Percentiles rank a stretch among this genome's conserved stretches.
These are phyloP conservation scores for Gymnopus androsaceus DNA, from an alignment of 1,284 basidiomycete genomes.

Conservation along the genomic window DNA sequence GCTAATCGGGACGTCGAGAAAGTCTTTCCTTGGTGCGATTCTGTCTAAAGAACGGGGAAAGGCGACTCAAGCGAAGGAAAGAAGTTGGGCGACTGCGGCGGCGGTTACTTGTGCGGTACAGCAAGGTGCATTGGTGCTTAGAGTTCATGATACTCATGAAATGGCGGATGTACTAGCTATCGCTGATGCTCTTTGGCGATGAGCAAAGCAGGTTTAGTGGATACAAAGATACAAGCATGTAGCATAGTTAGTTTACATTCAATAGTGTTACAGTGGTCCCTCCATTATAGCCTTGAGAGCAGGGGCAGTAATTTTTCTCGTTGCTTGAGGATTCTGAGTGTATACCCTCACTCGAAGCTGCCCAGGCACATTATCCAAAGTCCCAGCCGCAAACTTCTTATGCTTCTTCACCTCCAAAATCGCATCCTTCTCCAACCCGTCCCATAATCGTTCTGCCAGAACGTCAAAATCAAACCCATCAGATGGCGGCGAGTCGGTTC, in stretches of 20 bases:
- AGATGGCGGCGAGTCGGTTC: conserved; percentile 22
- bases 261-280: conserved; percentile 46
- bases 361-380: neutral
- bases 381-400: conserved; percentile 34
- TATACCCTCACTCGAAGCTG: conserved; percentile 52
- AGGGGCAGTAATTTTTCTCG: conserved; percentile 82
- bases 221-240: neutral
- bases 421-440: conserved; percentile 57
- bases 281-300: conserved; percentile 60
- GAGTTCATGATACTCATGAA: conserved; percentile 83
- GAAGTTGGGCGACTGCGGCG: conserved; percentile 82
- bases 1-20: conserved; percentile 81
- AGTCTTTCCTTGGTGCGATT: conserved; percentile 79
- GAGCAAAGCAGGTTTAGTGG: too few relatives aligned
- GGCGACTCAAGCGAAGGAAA: conserved; percentile 59
- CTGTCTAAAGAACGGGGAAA: conserved; percentile 51
- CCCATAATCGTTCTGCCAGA: conserved; percentile 45
- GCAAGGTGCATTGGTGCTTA: conserved; percentile 72
- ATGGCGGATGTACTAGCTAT: conserved; percentile 57
- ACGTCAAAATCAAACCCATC: conserved; percentile 30
- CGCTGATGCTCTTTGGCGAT: conserved; percentile 47
- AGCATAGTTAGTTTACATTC: too few relatives aligned
- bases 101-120: conserved; percentile 78
- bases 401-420: conserved; percentile 53
- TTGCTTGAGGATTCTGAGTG: conserved; percentile 76